A percentile compares a stretch with the other conserved stretches of the same genome.
Conservation (phyloP, 495 filamentous ascomycete species). For the Podospora anserina region DNA sequence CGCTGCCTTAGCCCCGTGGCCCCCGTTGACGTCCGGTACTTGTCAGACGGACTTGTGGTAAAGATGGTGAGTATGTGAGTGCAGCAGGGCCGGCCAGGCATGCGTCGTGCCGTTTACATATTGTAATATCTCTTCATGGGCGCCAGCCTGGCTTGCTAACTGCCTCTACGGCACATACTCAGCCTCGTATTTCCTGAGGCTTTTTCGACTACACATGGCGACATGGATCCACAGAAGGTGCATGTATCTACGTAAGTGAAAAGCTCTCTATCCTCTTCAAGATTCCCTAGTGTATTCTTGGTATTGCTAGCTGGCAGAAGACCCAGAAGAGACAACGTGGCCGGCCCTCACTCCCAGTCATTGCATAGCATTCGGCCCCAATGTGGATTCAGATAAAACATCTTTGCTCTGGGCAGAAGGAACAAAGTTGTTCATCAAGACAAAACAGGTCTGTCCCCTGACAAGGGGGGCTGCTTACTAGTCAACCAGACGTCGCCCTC, state of each 20-base stretch:
- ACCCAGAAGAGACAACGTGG: background rate
- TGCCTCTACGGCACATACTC: background rate
- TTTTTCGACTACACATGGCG: background rate
- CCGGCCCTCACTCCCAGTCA: background rate
- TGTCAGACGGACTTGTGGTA: background rate
- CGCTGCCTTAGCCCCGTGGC: background rate
- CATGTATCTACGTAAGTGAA: background rate
- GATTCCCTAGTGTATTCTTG: background rate
- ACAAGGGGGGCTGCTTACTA: background rate
- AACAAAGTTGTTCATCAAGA: background rate
- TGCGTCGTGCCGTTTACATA: background rate
- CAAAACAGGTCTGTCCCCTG: background rate
- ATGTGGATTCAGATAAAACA: background rate
- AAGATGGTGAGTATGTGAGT: background rate
- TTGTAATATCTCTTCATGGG: background rate
- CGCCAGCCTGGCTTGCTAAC: background rate
- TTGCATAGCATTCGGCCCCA: background rate
- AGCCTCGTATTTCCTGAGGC: background rate
- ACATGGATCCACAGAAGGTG: background rate
- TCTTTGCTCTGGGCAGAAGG: background rate
- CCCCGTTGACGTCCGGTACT: background rate
- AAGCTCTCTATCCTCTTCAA: background rate
- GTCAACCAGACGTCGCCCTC: background rate
- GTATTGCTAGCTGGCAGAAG: background rate
- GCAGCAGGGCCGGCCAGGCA: too few relatives aligned